Evolutionary conservation across 75 land plant genomes (phyloP), one percentile per base, ranked within the genome.

Genomic region (Picea sitchensis): DNA sequence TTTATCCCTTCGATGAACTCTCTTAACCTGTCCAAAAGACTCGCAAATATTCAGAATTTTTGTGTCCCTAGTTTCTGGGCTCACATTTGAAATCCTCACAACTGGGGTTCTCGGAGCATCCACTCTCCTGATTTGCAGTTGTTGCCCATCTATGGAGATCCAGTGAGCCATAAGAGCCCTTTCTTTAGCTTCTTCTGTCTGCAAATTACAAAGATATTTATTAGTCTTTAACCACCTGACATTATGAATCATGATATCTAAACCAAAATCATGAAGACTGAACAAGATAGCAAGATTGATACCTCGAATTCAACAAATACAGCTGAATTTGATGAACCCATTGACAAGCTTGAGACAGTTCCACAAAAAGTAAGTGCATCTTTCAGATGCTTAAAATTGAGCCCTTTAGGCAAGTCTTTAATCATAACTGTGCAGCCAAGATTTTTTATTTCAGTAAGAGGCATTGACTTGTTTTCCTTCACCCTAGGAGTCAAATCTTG

Each of bases 101-200:
- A 83, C 78, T 9, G 84, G 62, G 21, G 84, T 83, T 64, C 58
- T 61, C 75, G 81, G 81, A n/a, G 65, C 41, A 62, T 83, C 81
- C 34, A 75, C 75, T 80, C 81, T 83, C 59, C 38, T 61, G 32
- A 83, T 62, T 2, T 18, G 59, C 20, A 83, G 56, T 59, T 51
- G 26, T 21, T 61, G 17, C 44, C 84, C 84, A 26, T n/a, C 58
- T 8, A 83, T 41, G 21, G 15, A 14, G 8, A 83, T 59, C 76
- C 76, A 80, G 34, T 63, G 77, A 14, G 67, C 77, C 44, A 60
- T 61, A 54, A 83, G 20, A 60, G 84, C 84, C 56, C 61, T 83
- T 58, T 83, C 82, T 47, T 80, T 83, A n/a, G 77, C 84, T 34
- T 80, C 84, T 64, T 83, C 84, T 63, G 82, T 83, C 84, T 83